Evolutionary conservation across 1,284 basidiomycete genomes (phyloP).

Genomic region (Tremellales sp.): DNA sequence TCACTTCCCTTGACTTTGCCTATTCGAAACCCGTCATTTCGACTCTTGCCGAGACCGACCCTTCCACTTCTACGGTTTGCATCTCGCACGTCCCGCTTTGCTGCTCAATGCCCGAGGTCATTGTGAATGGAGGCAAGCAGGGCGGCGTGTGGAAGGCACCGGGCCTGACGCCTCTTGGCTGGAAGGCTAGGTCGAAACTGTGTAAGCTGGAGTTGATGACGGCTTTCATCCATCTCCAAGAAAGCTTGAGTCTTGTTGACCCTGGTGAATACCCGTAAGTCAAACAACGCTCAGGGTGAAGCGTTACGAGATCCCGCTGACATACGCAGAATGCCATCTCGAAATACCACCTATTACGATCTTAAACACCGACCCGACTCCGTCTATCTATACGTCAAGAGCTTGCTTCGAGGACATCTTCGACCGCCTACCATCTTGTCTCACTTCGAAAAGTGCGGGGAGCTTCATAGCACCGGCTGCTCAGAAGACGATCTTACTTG

Average conservation of each 20-base stretch:
- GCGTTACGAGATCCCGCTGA: background rate
- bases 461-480: constrained; percentile 3
- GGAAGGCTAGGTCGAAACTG: constrained; percentile 18
- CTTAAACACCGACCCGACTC: constrained; percentile 44
- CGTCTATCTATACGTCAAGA: constrained; percentile 55
- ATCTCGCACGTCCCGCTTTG: constrained; percentile 30
- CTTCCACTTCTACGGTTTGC: constrained; percentile 17
- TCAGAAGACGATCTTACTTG: background rate
- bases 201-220: constrained; percentile 50
- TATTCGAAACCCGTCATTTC: constrained; percentile 55
- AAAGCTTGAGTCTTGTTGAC: constrained; percentile 11
- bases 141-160: constrained; percentile 32
- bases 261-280: background rate
- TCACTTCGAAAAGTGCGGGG: constrained; percentile 13
- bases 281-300: no score
- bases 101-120: constrained; percentile 62
- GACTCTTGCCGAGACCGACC: constrained; percentile 4
- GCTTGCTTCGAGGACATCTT: constrained; percentile 47
- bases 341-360: constrained; percentile 42
- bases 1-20: constrained; percentile 59
- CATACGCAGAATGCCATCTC: background rate
- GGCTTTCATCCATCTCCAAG: constrained; percentile 40
- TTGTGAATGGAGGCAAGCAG: constrained; percentile 15
- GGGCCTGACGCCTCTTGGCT: constrained; percentile 13
- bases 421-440: constrained; percentile 13